These are phyloP conservation scores for Rosa rugosa DNA, from an alignment of 306 rosid species.

Conservation along the genomic window DNA sequence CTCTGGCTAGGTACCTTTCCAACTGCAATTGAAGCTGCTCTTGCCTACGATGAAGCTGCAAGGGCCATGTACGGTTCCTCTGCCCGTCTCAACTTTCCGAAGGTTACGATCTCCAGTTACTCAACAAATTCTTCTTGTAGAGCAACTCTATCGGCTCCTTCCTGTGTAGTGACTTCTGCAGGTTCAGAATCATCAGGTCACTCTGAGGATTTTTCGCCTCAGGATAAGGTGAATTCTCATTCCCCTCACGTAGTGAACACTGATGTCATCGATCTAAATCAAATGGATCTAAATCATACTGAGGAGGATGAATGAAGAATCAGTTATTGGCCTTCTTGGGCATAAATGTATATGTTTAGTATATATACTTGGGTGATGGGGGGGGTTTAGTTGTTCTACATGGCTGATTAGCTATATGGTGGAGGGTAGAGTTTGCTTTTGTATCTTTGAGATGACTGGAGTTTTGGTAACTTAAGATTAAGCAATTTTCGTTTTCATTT, in stretches of 20 bases:
- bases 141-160: conserved; percentile 22
- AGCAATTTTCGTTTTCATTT: conserved; percentile 24
- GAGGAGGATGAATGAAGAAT: conserved; percentile 37
- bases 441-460: conserved; percentile 7
- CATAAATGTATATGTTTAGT: conserved; percentile 38
- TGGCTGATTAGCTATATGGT: conserved; percentile 24
- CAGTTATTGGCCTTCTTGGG: conserved; percentile 22
- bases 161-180: conserved; percentile 29
- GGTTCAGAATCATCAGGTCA: conserved; percentile 41
- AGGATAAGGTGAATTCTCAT: conserved; percentile 35
- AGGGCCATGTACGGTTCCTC: conserved; percentile 72
- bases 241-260: conserved; percentile 28
- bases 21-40: conserved; percentile 78
- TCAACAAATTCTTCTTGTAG: conserved; percentile 37
- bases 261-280: neutral
- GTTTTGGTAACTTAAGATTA: neutral
- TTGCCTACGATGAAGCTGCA: conserved; percentile 86
- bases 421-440: conserved; percentile 19
- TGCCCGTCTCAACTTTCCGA: conserved; percentile 85
- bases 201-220: conserved; percentile 33
- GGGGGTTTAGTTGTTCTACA: conserved; percentile 25
- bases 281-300: conserved; percentile 4
- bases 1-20: conserved; percentile 83
- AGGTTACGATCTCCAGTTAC: conserved; percentile 49
- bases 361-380: conserved; percentile 16